Percentiles rank a stretch among this genome's conserved stretches.
Conservation (phyloP, 345 rosid genomes). For the Nasturtium officinale region DNA sequence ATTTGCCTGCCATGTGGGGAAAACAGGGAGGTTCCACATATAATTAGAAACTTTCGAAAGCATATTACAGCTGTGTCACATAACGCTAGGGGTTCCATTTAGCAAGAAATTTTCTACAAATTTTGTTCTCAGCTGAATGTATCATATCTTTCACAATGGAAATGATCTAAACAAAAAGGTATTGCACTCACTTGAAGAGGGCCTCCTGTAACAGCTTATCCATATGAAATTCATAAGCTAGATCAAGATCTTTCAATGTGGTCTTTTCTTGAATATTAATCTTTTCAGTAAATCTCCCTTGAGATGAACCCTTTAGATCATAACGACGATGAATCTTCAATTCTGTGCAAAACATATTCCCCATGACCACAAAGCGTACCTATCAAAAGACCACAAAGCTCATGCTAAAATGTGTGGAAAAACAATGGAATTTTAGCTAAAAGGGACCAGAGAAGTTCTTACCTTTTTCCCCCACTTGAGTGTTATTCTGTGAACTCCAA, state of each 20-base stretch:
- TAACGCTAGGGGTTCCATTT: slow-evolving; percentile 9
- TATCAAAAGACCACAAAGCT: slow-evolving; percentile 43
- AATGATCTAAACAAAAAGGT: not conserved
- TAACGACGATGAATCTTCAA: slow-evolving; percentile 83
- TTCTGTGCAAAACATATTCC: slow-evolving; percentile 99
- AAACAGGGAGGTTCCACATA: slow-evolving; percentile 16
- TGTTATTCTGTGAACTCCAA: slow-evolving; percentile 85
- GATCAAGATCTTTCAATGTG: slow-evolving; percentile 88
- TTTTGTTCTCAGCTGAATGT: slow-evolving; percentile 9
- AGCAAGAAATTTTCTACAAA: not conserved
- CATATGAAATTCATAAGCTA: slow-evolving; percentile 81
- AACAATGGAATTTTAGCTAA: slow-evolving; percentile 7
- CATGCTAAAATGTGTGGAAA: slow-evolving; percentile 8
- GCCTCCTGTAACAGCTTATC: slow-evolving; percentile 76
- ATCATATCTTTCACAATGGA: not conserved
- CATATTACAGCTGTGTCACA: slow-evolving; percentile 10
- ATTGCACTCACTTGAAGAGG: slow-evolving; percentile 69
- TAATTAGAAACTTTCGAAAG: slow-evolving; percentile 12
- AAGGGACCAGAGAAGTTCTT: slow-evolving; percentile 26
- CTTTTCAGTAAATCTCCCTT: slow-evolving; percentile 77
- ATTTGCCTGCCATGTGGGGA: slow-evolving; percentile 62
- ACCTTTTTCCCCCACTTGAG: slow-evolving; percentile 81
- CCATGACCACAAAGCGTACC: slow-evolving; percentile 99
- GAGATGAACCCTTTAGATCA: slow-evolving; percentile 90
- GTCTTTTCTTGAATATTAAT: slow-evolving; percentile 66